Conservation (phyloP, 2,329 filamentous ascomycete genomes). For the Cladobotryum mycophilum region DNA sequence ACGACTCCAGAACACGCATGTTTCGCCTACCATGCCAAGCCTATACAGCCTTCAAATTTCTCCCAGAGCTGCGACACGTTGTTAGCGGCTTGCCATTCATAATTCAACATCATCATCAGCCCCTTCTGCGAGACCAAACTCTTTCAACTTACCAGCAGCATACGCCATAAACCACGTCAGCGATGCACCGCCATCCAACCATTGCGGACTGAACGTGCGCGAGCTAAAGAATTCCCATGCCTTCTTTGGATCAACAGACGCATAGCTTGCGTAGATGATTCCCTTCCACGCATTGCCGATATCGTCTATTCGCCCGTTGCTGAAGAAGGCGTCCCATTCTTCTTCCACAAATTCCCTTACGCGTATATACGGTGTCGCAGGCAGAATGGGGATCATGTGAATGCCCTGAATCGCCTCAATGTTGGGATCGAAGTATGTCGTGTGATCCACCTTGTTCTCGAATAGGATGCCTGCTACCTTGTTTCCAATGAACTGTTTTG, state of each 20-base stretch:
- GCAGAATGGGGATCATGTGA: constrained; percentile 74
- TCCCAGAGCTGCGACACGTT: constrained; percentile 8
- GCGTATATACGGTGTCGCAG: constrained; percentile 62
- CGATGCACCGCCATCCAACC: constrained; percentile 76
- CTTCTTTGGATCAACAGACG: constrained; percentile 62
- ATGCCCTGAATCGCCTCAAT: constrained; percentile 71
- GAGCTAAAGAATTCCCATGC: constrained; percentile 72
- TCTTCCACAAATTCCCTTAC: constrained; percentile 64
- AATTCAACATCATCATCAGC: constrained; percentile 10
- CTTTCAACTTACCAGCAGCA: constrained; percentile 59
- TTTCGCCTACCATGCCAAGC: not conserved
- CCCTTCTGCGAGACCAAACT: not conserved
- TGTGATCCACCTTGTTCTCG: constrained; percentile 92
- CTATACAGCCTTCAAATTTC: constrained; percentile 6
- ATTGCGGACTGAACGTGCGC: constrained; percentile 56
- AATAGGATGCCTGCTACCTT: constrained; percentile 69
- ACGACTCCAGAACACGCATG: too few species aligned
- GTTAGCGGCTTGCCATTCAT: constrained; percentile 6
- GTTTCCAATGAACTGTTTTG: constrained; percentile 72
- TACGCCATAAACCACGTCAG: constrained; percentile 81
- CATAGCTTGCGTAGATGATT: constrained; percentile 75
- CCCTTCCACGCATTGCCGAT: constrained; percentile 79
- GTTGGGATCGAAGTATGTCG: constrained; percentile 76
- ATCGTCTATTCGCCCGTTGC: constrained; percentile 54
- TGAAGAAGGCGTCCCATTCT: constrained; percentile 80